phyloP scores from a whole-genome alignment of 225 moss, liverwort and hornwort genomes.

The Anthoceros angustus region DNA sequence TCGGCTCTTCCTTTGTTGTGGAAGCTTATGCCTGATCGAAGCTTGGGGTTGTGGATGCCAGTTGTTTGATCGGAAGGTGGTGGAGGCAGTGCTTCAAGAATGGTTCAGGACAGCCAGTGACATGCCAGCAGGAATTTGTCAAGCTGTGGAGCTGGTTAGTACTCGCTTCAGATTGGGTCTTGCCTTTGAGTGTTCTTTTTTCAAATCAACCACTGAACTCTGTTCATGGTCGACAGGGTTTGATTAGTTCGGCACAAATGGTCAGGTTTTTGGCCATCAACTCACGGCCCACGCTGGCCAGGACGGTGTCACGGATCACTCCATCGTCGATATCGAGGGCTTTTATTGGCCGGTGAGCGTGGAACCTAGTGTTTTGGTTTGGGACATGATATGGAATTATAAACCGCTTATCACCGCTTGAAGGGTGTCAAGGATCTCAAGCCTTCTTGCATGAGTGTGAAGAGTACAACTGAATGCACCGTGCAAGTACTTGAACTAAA shows the following conservation, averaged over 20 bases:
- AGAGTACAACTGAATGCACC: too few species aligned
- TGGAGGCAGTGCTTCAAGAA: constrained; percentile 87
- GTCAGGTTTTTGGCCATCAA: constrained; percentile 60
- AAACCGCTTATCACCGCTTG: background rate
- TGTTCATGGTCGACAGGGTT: constrained; percentile 31
- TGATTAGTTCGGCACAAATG: constrained; percentile 86
- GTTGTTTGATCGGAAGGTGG: constrained; percentile 77
- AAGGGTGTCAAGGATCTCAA: background rate
- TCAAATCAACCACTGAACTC: background rate
- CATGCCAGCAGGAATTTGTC: constrained; percentile 83
- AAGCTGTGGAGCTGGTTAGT: constrained; percentile 88
- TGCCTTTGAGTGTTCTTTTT: background rate
- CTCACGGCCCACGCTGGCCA: constrained; percentile 62
- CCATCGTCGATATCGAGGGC: constrained; percentile 63
- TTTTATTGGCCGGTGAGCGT: constrained; percentile 62
- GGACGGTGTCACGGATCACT: constrained; percentile 44
- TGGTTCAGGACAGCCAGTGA: constrained; percentile 72
- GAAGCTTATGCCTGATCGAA: too few species aligned
- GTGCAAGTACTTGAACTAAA: too few species aligned
- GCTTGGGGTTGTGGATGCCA: constrained; percentile 7
- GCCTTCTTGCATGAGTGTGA: background rate
- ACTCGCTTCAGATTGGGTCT: background rate
- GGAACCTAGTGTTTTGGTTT: background rate
- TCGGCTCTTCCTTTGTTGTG: too few species aligned
- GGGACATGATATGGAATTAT: background rate